Evolutionary conservation across 2,329 filamentous ascomycete species (phyloP).

Genomic region (Calonectria honghensis): DNA sequence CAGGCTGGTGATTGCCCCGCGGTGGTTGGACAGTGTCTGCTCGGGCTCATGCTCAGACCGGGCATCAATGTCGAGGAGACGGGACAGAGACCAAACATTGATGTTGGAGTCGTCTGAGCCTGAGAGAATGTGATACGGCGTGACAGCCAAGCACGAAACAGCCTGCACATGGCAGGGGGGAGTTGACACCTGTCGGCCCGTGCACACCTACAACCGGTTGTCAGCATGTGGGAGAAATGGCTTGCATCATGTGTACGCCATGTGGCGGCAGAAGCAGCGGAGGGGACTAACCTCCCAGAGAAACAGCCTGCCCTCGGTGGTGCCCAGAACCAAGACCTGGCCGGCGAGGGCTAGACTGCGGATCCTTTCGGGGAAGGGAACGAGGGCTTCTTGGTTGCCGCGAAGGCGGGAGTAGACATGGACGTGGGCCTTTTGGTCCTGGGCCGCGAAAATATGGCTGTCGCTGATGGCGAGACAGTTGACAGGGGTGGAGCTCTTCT

Average conservation of each 20-base stretch:
- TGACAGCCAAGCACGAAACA: conserved; percentile 84
- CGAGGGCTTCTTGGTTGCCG: conserved; percentile 89
- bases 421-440: conserved; percentile 92
- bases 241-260: conserved; percentile 38
- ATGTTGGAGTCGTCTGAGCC: conserved; percentile 91
- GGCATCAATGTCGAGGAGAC: conserved; percentile 78
- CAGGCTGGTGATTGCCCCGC: conserved; percentile 81
- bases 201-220: conserved; percentile 74
- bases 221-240: conserved; percentile 48
- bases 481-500: conserved; percentile 89
- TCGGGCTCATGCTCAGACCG: conserved; percentile 80
- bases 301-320: conserved; percentile 88
- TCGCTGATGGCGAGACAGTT: conserved; percentile 88
- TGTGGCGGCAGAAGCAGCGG: conserved; percentile 45
- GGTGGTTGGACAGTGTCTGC: conserved; percentile 85
- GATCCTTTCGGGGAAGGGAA: conserved; percentile 92
- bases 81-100: conserved; percentile 91
- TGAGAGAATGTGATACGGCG: conserved; percentile 83
- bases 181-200: conserved; percentile 85
- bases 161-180: conserved; percentile 86
- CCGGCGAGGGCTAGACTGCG: conserved; percentile 83
- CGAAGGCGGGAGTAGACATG: conserved; percentile 92
- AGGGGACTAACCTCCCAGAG: conserved; percentile 87
- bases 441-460: conserved; percentile 92
- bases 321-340: conserved; percentile 86